Evolutionary conservation across 306 rosid genomes (phyloP).

Genomic region (Medicago arabica): DNA sequence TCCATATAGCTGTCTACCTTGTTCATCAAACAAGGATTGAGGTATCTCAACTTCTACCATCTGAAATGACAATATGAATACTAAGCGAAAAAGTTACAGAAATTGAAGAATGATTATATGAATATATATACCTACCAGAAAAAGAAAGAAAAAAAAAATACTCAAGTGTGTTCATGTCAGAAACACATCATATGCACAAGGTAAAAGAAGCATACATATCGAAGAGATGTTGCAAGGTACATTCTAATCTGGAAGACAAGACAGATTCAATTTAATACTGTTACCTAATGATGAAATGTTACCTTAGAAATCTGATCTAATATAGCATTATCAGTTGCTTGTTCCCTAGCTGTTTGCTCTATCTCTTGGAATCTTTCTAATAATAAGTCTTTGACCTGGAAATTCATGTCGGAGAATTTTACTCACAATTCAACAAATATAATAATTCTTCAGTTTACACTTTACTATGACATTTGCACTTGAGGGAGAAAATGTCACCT

Average conservation of each 20-base stretch:
- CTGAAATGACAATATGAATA: constrained; percentile 52
- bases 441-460: constrained; percentile 32
- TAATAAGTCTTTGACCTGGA: constrained; percentile 77
- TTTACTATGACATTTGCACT: background rate
- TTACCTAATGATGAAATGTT: constrained; percentile 32
- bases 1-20: constrained; percentile 96
- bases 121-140: constrained; percentile 10
- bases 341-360: constrained; percentile 92
- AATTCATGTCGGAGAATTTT: constrained; percentile 38
- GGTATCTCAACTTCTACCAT: constrained; percentile 89
- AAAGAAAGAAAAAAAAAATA: background rate
- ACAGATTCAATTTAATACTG: constrained; percentile 27
- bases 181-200: constrained; percentile 24
- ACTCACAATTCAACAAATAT: constrained; percentile 26
- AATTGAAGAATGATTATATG: background rate
- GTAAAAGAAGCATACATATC: constrained; percentile 19
- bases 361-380: constrained; percentile 73
- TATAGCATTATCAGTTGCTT: constrained; percentile 92
- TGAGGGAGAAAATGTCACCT: constrained; percentile 53
- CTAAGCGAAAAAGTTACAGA: background rate
- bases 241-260: constrained; percentile 13
- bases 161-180: constrained; percentile 17
- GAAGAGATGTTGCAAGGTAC: constrained; percentile 3
- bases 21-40: constrained; percentile 87
- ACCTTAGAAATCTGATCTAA: constrained; percentile 85